Conservation (phyloP, 768 basidiomycete genomes). For the Termitomyces sp. region DNA sequence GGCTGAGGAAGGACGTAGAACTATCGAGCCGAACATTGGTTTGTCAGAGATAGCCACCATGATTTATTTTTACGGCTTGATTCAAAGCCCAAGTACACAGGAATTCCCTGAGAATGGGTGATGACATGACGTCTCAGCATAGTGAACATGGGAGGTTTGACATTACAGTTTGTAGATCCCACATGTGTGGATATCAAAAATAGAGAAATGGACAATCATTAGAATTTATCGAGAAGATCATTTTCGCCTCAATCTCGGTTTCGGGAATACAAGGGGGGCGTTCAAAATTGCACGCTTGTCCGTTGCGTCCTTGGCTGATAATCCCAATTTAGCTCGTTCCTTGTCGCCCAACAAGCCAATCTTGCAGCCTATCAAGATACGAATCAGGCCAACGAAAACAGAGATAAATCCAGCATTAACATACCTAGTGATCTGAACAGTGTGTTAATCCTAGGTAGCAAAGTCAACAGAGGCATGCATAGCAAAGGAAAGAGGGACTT, state of each 20-base stretch:
- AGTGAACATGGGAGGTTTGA: background rate
- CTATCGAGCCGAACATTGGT: background rate
- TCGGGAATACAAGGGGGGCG: conserved; percentile 81
- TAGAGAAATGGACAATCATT: background rate
- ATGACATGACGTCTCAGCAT: background rate
- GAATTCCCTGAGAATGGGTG: background rate
- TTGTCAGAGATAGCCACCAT: background rate
- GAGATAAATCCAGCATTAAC: conserved; percentile 11
- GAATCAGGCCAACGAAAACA: conserved; percentile 4
- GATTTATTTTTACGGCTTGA: background rate
- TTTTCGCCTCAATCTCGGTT: conserved; percentile 42
- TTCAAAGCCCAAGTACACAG: background rate
- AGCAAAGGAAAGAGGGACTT: conserved; percentile 22
- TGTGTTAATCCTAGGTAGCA: conserved; percentile 41
- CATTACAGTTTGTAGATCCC: background rate
- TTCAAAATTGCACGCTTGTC: conserved; percentile 71
- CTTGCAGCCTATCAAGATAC: conserved; percentile 62
- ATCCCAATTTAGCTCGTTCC: conserved; percentile 68
- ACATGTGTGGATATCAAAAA: no score
- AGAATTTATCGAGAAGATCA: conserved; percentile 2
- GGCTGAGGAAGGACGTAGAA: background rate
- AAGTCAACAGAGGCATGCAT: background rate
- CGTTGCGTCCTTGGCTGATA: conserved; percentile 58
- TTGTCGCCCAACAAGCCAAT: conserved; percentile 50
- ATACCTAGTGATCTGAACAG: conserved; percentile 74